Percentiles rank a stretch among this genome's conserved stretches.
Evolutionary conservation across 495 filamentous ascomycete species (phyloP).

Genomic region (Penicillium dipodomyicola): DNA sequence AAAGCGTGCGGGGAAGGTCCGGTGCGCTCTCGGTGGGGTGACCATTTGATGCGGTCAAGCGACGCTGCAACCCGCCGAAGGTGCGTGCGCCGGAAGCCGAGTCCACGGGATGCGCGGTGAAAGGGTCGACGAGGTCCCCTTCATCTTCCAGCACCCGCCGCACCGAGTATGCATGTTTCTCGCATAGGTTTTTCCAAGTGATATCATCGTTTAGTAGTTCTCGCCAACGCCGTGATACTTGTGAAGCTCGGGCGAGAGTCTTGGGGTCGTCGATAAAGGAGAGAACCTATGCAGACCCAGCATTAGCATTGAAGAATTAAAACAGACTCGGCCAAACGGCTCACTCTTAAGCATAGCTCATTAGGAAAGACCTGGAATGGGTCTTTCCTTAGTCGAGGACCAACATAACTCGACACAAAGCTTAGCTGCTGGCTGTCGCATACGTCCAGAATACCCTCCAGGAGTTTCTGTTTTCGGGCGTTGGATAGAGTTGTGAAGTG

Average conservation of each 20-base stretch:
- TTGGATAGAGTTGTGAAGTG: constrained; percentile 55
- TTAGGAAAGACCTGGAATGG: constrained; percentile 86
- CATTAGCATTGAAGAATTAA: constrained; percentile 4
- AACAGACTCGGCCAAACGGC: constrained; percentile 18
- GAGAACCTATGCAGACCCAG: constrained; percentile 58
- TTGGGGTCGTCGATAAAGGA: constrained; percentile 94
- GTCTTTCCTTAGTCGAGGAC: constrained; percentile 90
- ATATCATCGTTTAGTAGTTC: constrained; percentile 92
- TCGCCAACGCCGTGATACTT: constrained; percentile 91
- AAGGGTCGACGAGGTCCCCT: constrained; percentile 38
- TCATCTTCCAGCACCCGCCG: constrained; percentile 57
- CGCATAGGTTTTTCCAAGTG: constrained; percentile 95
- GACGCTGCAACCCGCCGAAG: constrained; percentile 27
- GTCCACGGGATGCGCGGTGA: constrained; percentile 30
- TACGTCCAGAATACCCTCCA: constrained; percentile 82
- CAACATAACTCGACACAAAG: constrained; percentile 91
- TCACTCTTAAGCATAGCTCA: constrained; percentile 84
- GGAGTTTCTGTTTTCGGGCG: constrained; percentile 57
- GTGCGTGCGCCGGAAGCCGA: constrained; percentile 21
- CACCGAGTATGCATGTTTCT: constrained; percentile 78
- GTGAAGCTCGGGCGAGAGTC: constrained; percentile 85
- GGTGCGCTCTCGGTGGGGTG: constrained; percentile 31
- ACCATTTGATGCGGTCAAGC: constrained; percentile 27
- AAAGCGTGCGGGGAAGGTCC: constrained; percentile 33
- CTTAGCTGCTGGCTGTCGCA: constrained; percentile 93